Evolutionary conservation across 2,329 filamentous ascomycete species (phyloP), one percentile per base, ranked within the genome.

Genomic region (Biscogniauxia sp.): DNA sequence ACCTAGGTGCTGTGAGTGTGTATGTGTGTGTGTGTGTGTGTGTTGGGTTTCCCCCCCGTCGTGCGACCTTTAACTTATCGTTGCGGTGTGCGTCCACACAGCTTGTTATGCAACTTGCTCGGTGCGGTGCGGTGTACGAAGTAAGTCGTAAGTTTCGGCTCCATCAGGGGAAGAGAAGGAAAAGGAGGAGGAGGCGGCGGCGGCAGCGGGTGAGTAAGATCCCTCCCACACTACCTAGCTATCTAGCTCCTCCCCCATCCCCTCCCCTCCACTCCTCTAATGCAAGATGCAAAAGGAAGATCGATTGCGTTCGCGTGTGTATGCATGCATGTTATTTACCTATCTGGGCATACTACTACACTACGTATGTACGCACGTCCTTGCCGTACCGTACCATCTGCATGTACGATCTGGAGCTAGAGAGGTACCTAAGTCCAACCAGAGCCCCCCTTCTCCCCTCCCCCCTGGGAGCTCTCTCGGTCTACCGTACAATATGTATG

Each of bases 211-310:
- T 11, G 15, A 45, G 15, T 13, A 11, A 45, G 13, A n/a, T 45
- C 37, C 17, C 37, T 45, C 37, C 37, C 37, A 45, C 17, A 17
- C 11, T 45, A 20, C n/a, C n/a, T n/a, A n/a, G n/a, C 23, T 51
- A 50, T 20, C 17, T 50, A 51, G 19, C 13, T n/a, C 17, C 2
- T 45, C 17, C 17, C 11, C 15, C 37, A 2, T n/a, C 50, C 50
- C 50, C 19, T 19, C n/a, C 19, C 20, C 50, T 25, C 50, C 6
- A 2, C 17, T 50, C 19, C 19, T 7, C 19, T 54, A 54, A 54
- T 54, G 53, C 53, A 45, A 54, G 26, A 54, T 37, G 53, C 28
- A 54, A 20, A 25, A 54, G 53, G 13, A 20, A 13, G 50, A 51
- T 25, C 20, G 20, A 51, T 20, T 20, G 6, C 3, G 19, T 23